Conservation (phyloP, 2,329 filamentous ascomycete species). For the Aspergillus bombycis region DNA sequence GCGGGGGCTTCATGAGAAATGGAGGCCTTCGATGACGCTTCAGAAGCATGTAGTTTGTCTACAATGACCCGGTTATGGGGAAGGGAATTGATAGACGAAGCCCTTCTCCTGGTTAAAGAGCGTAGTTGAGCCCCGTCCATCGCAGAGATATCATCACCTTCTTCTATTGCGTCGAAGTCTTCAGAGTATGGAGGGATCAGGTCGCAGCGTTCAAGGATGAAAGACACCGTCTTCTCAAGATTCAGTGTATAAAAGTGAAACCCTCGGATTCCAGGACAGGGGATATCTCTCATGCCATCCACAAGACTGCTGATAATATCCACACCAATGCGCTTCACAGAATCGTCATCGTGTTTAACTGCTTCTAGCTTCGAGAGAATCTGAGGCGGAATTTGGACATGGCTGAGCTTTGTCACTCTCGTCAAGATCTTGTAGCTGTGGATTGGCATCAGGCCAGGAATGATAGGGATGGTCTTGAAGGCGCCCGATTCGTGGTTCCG, state of each 20-base stretch:
- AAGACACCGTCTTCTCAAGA: conserved; percentile 91
- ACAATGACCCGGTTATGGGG: conserved; percentile 88
- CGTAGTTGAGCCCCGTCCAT: conserved; percentile 27
- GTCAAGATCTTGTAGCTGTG: conserved; percentile 97
- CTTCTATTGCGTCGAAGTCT: conserved; percentile 50
- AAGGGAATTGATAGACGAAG: conserved; percentile 80
- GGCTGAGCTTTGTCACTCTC: conserved; percentile 90
- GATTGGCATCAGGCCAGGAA: conserved; percentile 95
- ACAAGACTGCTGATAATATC: conserved; percentile 81
- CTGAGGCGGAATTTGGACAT: conserved; percentile 75
- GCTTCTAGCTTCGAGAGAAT: conserved; percentile 66
- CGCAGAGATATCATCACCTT: conserved; percentile 29
- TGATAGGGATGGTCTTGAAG: conserved; percentile 85
- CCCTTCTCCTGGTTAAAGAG: conserved; percentile 57
- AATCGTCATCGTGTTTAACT: conserved; percentile 51
- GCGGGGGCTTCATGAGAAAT: conserved; percentile 68
- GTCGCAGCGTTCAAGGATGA: conserved; percentile 83
- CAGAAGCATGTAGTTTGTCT: conserved; percentile 52
- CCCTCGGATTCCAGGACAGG: conserved; percentile 66
- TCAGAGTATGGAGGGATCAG: conserved; percentile 70
- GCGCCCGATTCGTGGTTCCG: conserved; percentile 79
- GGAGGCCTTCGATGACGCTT: conserved; percentile 41
- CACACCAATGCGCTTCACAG: conserved; percentile 52
- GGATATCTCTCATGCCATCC: conserved; percentile 71
- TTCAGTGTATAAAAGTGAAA: conserved; percentile 99